Conservation (phyloP, 495 filamentous ascomycete genomes). For the Neurospora sp. region DNA sequence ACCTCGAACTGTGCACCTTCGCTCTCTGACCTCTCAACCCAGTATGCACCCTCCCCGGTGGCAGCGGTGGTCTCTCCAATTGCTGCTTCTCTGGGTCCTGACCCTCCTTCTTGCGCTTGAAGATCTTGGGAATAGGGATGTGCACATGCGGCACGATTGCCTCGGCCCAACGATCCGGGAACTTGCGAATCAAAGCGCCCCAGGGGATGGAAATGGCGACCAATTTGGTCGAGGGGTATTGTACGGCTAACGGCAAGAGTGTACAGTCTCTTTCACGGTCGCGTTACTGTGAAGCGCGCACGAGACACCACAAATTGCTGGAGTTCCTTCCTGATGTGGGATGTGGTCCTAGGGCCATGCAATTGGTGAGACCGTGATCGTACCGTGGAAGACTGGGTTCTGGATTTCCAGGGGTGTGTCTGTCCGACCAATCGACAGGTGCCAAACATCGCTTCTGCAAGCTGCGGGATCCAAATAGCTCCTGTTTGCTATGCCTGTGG, state of each 20-base stretch:
- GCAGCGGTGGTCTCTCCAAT: background rate
- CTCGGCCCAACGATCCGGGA: slow-evolving; percentile 36
- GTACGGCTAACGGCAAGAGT: background rate
- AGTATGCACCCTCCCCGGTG: background rate
- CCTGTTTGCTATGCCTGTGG: background rate
- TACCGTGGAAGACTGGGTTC: background rate
- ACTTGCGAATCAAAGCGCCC: slow-evolving; percentile 55
- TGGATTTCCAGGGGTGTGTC: background rate
- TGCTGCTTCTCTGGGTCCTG: slow-evolving; percentile 1
- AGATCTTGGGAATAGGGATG: slow-evolving; percentile 5
- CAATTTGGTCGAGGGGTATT: background rate
- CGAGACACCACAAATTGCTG: background rate
- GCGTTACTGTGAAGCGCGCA: background rate
- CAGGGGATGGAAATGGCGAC: slow-evolving; percentile 56
- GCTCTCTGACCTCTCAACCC: background rate
- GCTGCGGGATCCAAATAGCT: background rate
- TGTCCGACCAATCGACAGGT: background rate
- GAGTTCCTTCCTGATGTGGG: background rate
- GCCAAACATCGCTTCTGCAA: background rate
- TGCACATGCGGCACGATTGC: slow-evolving; percentile 8
- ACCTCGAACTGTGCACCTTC: background rate
- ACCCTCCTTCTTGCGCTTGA: slow-evolving; percentile 4
- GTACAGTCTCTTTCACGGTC: background rate
- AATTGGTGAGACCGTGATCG: background rate
- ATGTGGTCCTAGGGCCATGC: background rate